Evolutionary conservation across 257 asterid species (phyloP), one percentile per base, ranked within the genome.

Genomic region (Ilex aquifolium): DNA sequence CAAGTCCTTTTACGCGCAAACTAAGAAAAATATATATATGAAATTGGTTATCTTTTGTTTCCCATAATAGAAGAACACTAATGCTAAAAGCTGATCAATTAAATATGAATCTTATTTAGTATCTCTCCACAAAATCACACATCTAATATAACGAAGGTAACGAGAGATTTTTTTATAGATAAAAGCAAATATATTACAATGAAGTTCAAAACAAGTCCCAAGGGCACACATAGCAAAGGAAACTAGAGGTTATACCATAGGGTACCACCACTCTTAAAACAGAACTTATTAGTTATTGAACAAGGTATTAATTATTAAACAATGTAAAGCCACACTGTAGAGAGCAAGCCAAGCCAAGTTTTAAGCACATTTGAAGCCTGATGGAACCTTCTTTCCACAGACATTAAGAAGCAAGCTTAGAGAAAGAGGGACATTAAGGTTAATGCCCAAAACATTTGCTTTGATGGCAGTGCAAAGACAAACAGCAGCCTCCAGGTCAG

Each of bases 391-490:
- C 21, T 50, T 50, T 9, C 13, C 56, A n/a, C 56, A 50, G 13
- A n/a, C 21, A 14, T 50, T 50, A 9, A 50, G 56, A 50, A 50
- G 56, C 16, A 50, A n/a, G 13, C 56, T 50, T 9, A 3, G 56
- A 6, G 56, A 10, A n/a, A 50, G 56, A 50, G 56, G 56, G 1
- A 50, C 16, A n/a, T 50, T 50, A 14, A 50, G 56, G 13, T 50
- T 50, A 14, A 2, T 50, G 8, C 56, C 56, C 56, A 50, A 50
- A 50, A 50, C 13, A n/a, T 50, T 50, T 50, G 56, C 56, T 9
- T 50, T 13, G 56, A 50, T 50, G 56, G 56, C 56, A 50, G 21
- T 13, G 56, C 56, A 50, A 50, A 50, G 56, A n/a, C 56, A 50
- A n/a, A 50, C 21, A 11, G 56, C 56, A 13, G 56, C 56, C 16